These are phyloP conservation scores for Sclerotinia trifoliorum DNA, from an alignment of 2,329 filamentous ascomycete genomes.

Conservation along the genomic window DNA sequence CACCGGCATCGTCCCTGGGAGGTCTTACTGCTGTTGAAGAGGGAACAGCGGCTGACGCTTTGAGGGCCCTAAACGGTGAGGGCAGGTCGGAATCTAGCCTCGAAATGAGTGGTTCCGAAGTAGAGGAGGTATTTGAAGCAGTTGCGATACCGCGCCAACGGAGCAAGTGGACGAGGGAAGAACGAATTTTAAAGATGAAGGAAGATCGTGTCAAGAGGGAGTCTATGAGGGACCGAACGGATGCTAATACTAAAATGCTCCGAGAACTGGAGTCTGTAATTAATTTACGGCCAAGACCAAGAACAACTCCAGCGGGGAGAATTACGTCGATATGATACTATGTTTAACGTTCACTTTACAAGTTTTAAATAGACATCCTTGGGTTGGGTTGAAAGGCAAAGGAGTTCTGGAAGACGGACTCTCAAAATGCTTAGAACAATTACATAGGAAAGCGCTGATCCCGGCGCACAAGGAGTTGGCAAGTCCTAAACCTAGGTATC, in stretches of 20 bases:
- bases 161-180: slow-evolving; percentile 74
- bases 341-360: slow-evolving; percentile 21
- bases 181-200: slow-evolving; percentile 82
- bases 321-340: slow-evolving; percentile 40
- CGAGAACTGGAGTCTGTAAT: slow-evolving; percentile 91
- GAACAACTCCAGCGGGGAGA: slow-evolving; percentile 33
- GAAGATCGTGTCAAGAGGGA: slow-evolving; percentile 80
- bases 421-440: background rate
- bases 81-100: slow-evolving; percentile 50
- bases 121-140: slow-evolving; percentile 86
- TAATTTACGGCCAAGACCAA: slow-evolving; percentile 50
- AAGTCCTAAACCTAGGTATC: slow-evolving; percentile 9
- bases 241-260: slow-evolving; percentile 86
- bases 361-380: slow-evolving; percentile 11
- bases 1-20: slow-evolving; percentile 62
- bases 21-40: slow-evolving; percentile 63
- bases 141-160: slow-evolving; percentile 72
- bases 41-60: slow-evolving; percentile 64
- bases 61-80: slow-evolving; percentile 77
- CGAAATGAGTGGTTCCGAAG: slow-evolving; percentile 56
- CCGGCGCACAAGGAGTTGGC: background rate
- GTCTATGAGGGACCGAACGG: slow-evolving; percentile 67
- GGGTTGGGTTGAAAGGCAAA: slow-evolving; percentile 10
- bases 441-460: background rate
- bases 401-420: slow-evolving; percentile 15